Conservation (phyloP, 2,329 filamentous ascomycete genomes). For the Sphaerostilbella broomeana region DNA sequence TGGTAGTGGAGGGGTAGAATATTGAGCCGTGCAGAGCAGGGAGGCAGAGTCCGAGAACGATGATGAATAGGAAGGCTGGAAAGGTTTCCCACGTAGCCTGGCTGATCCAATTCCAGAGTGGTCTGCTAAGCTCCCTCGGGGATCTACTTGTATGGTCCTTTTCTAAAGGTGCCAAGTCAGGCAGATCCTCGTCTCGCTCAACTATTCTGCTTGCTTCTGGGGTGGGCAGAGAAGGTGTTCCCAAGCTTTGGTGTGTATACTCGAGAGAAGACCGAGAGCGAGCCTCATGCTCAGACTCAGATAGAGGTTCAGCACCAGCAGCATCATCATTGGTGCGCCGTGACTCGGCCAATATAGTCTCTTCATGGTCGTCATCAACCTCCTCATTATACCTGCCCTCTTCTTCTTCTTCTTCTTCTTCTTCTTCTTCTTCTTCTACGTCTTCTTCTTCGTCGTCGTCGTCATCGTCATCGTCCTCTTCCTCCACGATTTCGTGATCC, state of each 20-base stretch:
- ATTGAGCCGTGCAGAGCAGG: too few species aligned
- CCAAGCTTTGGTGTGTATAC: slow-evolving; percentile 44
- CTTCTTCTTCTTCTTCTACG: slow-evolving; percentile 3
- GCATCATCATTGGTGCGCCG: slow-evolving; percentile 7
- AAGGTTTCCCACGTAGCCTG: slow-evolving; percentile 17
- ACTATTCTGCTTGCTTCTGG: slow-evolving; percentile 28
- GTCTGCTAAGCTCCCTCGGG: slow-evolving; percentile 15
- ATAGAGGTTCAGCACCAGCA: slow-evolving; percentile 19
- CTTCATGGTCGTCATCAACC: slow-evolving; percentile 12
- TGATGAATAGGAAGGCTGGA: slow-evolving; percentile 21
- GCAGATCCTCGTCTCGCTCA: slow-evolving; percentile 14
- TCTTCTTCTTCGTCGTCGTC: slow-evolving; percentile 1
- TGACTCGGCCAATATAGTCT: slow-evolving; percentile 9
- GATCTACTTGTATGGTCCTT: slow-evolving; percentile 11
- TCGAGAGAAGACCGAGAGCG: slow-evolving; percentile 37
- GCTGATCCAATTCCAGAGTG: slow-evolving; percentile 13
- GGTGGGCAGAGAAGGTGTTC: slow-evolving; percentile 35
- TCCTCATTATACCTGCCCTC: slow-evolving; percentile 5
- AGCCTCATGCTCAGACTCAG: slow-evolving; percentile 33
- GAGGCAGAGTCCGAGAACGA: slow-evolving; percentile 20
- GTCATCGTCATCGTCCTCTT: slow-evolving; percentile 12
- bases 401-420: slow-evolving; percentile 14
- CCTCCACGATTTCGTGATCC: slow-evolving; percentile 11
- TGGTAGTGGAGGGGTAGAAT: slow-evolving; percentile 23
- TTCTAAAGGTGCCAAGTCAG: too few species aligned